A percentile compares a stretch with the other conserved stretches of the same genome.
phyloP scores from a whole-genome alignment of 140 eudicot species.

The Flaveria floridana region DNA sequence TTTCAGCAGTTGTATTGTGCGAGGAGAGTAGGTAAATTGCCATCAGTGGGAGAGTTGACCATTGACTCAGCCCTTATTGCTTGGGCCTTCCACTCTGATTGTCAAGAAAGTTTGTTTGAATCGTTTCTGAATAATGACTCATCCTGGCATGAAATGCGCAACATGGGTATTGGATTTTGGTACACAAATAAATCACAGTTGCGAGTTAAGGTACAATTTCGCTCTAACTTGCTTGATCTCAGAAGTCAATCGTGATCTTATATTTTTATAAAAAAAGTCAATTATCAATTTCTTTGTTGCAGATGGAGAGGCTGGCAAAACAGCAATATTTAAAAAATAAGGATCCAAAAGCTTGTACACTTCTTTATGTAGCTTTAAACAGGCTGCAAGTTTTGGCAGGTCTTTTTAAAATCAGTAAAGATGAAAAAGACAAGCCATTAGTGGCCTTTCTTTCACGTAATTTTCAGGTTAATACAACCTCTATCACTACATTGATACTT shows the following conservation, averaged over 20 bases:
- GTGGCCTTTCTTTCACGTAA: conserved; percentile 88
- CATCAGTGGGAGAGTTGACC: conserved; percentile 55
- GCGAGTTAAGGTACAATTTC: conserved; percentile 69
- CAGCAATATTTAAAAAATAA: conserved; percentile 65
- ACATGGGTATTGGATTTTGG: conserved; percentile 88
- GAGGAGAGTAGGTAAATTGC: conserved; percentile 54
- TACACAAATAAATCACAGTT: conserved; percentile 67
- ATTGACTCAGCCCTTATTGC: conserved; percentile 57
- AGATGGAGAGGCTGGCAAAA: conserved; percentile 98
- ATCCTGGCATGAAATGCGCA: conserved; percentile 93
- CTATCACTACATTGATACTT: conserved; percentile 11
- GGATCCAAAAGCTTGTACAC: conserved; percentile 95
- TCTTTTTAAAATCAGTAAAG: conserved; percentile 87
- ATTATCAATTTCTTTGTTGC: conserved; percentile 26
- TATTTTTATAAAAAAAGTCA: neutral
- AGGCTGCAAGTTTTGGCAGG: conserved; percentile 95
- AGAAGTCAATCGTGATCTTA: conserved; percentile 14
- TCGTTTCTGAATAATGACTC: conserved; percentile 65
- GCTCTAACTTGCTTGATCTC: conserved; percentile 8
- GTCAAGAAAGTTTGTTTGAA: conserved; percentile 73
- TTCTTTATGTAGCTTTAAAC: conserved; percentile 84
- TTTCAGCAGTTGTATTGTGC: conserved; percentile 66
- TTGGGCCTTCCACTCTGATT: conserved; percentile 98
- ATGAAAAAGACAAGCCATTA: conserved; percentile 91
- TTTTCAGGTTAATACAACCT: conserved; percentile 63